Conservation (phyloP, 257 asterid genomes). For the Verbascum thapsus region DNA sequence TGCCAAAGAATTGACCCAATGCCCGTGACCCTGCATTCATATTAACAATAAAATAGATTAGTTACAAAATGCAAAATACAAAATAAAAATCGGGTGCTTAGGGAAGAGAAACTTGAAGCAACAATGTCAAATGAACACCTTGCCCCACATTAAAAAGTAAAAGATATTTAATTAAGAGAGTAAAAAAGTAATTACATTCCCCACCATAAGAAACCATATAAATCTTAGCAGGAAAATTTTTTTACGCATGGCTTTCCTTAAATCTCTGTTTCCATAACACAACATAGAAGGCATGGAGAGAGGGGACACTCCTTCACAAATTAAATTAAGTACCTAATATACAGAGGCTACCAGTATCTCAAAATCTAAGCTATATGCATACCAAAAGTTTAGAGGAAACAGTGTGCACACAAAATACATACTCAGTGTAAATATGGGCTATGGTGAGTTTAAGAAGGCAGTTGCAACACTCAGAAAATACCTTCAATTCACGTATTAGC, state of each 20-base stretch:
- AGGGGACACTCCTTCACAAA: slow-evolving; percentile 2
- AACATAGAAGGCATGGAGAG: too few relatives aligned
- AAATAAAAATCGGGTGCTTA: not conserved
- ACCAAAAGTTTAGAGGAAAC: not conserved
- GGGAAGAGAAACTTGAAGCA: slow-evolving; percentile 21
- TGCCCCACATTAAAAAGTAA: slow-evolving; percentile 16
- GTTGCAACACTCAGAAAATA: slow-evolving; percentile 28
- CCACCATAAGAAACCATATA: slow-evolving; percentile 10
- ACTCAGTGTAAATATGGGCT: slow-evolving; percentile 7
- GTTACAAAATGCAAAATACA: slow-evolving; percentile 13
- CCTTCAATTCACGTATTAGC: slow-evolving; percentile 90
- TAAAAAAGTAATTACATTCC: slow-evolving; percentile 17
- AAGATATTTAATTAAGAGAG: not conserved
- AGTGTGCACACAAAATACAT: slow-evolving; percentile 7
- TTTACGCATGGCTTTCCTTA: not conserved
- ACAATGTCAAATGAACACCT: not conserved
- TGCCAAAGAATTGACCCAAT: slow-evolving; percentile 97
- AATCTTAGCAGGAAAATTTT: not conserved
- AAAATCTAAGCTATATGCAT: not conserved
- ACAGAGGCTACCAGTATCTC: not conserved
- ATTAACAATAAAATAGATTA: slow-evolving; percentile 19
- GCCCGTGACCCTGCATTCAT: slow-evolving; percentile 83
- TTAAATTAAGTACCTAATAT: not conserved
- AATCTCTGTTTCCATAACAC: not conserved
- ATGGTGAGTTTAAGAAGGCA: not conserved